These are phyloP conservation scores for Pulchroboletus neoregius DNA, from an alignment of 1,284 basidiomycete species.

Conservation along the genomic window DNA sequence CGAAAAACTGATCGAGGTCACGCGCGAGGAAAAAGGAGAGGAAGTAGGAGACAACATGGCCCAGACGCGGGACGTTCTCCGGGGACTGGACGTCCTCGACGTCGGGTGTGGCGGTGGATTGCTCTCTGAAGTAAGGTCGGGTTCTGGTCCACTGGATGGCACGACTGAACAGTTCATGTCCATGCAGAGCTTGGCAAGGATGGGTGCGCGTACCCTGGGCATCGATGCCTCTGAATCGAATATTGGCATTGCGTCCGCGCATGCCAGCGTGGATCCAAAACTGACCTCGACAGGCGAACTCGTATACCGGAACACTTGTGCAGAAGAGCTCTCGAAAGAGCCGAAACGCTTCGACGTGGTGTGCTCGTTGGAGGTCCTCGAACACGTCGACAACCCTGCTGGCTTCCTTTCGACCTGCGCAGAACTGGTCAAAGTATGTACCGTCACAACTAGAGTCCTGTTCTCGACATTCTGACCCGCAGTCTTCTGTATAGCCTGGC, in stretches of 20 bases:
- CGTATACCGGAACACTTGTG: constrained; percentile 74
- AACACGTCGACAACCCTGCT: constrained; percentile 93
- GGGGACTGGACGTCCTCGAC: constrained; percentile 70
- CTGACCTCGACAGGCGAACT: constrained; percentile 38
- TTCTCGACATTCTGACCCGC: constrained; percentile 1
- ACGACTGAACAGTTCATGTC: background rate
- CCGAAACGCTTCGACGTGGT: constrained; percentile 82
- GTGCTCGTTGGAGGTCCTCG: constrained; percentile 97
- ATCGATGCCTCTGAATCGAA: constrained; percentile 90
- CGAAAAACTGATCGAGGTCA: constrained; percentile 67
- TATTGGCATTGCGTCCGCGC: constrained; percentile 80
- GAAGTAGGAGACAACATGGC: constrained; percentile 30
- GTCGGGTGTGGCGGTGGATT: constrained; percentile 96
- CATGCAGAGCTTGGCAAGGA: constrained; percentile 74
- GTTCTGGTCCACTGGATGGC: constrained; percentile 1
- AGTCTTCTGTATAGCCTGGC: constrained; percentile 61
- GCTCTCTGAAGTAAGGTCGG: constrained; percentile 74
- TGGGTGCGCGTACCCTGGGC: constrained; percentile 83
- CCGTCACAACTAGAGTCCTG: background rate
- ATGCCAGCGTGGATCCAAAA: constrained; percentile 76
- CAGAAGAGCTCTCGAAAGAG: constrained; percentile 67
- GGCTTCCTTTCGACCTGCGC: constrained; percentile 81
- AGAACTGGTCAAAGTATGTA: constrained; percentile 75
- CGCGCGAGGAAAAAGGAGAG: constrained; percentile 50
- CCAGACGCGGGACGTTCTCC: constrained; percentile 41